phyloP scores from a whole-genome alignment of 495 filamentous ascomycete species.

The Penicillium odoratum region DNA sequence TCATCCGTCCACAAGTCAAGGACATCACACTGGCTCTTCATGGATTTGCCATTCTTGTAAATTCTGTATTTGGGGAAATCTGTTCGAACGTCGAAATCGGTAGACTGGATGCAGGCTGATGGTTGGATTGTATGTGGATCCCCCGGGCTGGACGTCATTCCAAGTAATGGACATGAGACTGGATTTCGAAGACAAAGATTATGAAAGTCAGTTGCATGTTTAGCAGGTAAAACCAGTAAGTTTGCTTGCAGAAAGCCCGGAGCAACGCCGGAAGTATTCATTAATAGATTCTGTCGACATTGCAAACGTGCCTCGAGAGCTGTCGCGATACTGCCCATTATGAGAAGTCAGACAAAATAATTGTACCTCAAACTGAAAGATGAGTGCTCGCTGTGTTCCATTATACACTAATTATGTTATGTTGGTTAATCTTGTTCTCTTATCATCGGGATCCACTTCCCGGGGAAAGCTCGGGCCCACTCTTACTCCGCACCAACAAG shows the following conservation, averaged over 20 bases:
- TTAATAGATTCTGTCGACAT: constrained; percentile 39
- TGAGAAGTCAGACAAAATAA: background rate
- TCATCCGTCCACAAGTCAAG: constrained; percentile 44
- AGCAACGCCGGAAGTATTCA: constrained; percentile 51
- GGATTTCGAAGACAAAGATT: constrained; percentile 55
- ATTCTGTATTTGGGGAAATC: constrained; percentile 56
- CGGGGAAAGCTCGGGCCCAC: constrained; percentile 18
- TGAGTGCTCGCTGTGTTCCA: background rate
- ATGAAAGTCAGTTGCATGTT: constrained; percentile 52
- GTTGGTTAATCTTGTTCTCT: background rate
- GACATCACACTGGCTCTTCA: constrained; percentile 34
- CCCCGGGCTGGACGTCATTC: constrained; percentile 25
- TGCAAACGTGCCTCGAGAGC: constrained; percentile 43
- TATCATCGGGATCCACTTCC: constrained; percentile 26
- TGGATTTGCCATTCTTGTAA: constrained; percentile 41
- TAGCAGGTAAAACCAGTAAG: constrained; percentile 52
- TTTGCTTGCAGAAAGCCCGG: constrained; percentile 58
- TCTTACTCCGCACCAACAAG: constrained; percentile 7
- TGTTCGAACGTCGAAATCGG: constrained; percentile 48
- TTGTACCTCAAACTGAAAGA: too few relatives aligned
- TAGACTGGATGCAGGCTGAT: constrained; percentile 23
- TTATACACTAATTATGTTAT: background rate
- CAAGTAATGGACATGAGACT: constrained; percentile 58
- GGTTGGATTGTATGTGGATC: constrained; percentile 22
- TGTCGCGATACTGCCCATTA: constrained; percentile 11